Percentiles rank a stretch among this genome's conserved stretches.
phyloP scores from a whole-genome alignment of 1,284 basidiomycete genomes.

The Ustilago xerochloae region DNA sequence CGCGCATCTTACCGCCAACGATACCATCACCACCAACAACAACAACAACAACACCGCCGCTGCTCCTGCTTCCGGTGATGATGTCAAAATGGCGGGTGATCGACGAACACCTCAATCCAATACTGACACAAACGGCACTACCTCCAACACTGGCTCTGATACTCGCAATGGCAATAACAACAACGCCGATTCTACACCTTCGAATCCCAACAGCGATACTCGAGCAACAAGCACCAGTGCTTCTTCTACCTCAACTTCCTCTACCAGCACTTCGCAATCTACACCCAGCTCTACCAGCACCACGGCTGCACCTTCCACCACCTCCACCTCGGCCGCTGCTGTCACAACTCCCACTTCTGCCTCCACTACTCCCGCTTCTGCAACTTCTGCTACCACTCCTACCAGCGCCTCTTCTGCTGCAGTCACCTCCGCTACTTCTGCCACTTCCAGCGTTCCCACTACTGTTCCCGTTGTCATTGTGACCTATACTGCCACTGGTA shows the following conservation, averaged over 20 bases:
- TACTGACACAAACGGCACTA: neutral
- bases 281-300: conserved; percentile 20
- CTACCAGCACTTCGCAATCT: conserved; percentile 4
- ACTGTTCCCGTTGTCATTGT: conserved; percentile 39
- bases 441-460: conserved; percentile 2
- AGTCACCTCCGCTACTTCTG: conserved; percentile 11
- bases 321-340: conserved; percentile 16
- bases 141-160: neutral
- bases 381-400: conserved; percentile 15
- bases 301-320: conserved; percentile 6
- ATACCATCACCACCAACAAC: neutral
- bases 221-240: neutral
- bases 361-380: neutral
- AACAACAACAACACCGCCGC: neutral
- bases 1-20: neutral
- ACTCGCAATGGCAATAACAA: conserved; percentile 1
- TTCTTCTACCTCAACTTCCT: conserved; percentile 3
- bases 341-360: conserved; percentile 17
- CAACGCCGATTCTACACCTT: neutral
- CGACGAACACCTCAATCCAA: conserved; percentile 32
- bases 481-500: conserved; percentile 31
- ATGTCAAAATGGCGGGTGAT: conserved; percentile 9
- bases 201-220: neutral
- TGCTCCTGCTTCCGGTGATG: conserved; percentile 1
- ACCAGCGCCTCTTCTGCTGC: conserved; percentile 6